Conservation (phyloP, 73 alveolate species). For the Paramecium primaurelia region DNA sequence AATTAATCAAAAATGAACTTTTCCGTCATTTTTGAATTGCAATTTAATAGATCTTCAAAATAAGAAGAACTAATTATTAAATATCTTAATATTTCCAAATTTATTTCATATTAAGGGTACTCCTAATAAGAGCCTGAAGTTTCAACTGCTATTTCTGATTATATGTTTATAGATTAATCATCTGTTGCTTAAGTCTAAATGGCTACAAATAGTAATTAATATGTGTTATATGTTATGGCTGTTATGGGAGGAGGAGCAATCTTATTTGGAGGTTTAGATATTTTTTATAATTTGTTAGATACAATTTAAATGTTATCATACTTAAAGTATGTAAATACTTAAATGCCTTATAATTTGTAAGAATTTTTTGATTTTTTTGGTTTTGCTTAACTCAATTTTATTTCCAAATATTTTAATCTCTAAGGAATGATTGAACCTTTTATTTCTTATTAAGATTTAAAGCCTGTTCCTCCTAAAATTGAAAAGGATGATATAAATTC, state of each 20-base stretch:
- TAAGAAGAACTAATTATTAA: background rate
- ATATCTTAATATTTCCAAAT: background rate
- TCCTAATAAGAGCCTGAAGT: background rate
- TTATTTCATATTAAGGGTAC: background rate
- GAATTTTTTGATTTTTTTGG: background rate
- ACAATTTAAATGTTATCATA: background rate
- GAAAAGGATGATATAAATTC: background rate
- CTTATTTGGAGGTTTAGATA: background rate
- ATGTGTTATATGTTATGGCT: background rate
- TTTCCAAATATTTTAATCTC: background rate
- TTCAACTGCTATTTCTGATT: background rate
- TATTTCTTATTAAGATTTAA: background rate
- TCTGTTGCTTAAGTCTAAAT: background rate
- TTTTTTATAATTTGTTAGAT: background rate
- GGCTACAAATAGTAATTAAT: background rate
- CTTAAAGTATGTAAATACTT: background rate
- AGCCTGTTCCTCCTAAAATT: background rate
- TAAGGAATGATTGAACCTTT: background rate
- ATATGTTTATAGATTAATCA: background rate
- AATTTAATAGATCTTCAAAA: background rate
- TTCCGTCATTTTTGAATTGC: background rate
- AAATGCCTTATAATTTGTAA: background rate
- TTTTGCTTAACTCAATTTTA: background rate
- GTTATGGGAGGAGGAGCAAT: background rate
- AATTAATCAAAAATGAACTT: background rate